phyloP scores from a whole-genome alignment of 2,329 filamentous ascomycete species.

The Claviceps humidiphila region DNA sequence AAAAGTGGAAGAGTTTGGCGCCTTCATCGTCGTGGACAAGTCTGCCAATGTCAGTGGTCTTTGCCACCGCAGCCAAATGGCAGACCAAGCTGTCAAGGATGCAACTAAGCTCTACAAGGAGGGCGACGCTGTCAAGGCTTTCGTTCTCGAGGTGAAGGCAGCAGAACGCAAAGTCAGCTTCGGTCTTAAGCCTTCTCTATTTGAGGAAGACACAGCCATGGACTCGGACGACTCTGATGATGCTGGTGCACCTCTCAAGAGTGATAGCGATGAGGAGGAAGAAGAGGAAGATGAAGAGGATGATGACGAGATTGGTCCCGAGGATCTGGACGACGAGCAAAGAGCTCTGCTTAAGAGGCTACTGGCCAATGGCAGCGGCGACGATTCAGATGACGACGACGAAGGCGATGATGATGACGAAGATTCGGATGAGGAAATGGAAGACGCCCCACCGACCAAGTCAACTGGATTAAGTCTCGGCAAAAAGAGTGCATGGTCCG shows the following conservation, averaged over 20 bases:
- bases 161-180: conserved; percentile 73
- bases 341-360: conserved; percentile 25
- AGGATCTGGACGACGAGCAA: conserved; percentile 27
- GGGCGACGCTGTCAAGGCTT: conserved; percentile 87
- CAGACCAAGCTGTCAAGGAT: conserved; percentile 68
- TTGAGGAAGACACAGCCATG: conserved; percentile 47
- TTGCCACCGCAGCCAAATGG: conserved; percentile 86
- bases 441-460: conserved; percentile 24
- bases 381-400: conserved; percentile 24
- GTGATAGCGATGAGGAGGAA: conserved; percentile 33
- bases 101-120: conserved; percentile 81
- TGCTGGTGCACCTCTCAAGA: conserved; percentile 31
- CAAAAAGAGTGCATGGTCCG: conserved; percentile 84
- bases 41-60: conserved; percentile 83
- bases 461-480: conserved; percentile 29
- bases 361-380: conserved; percentile 32
- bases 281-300: conserved; percentile 28
- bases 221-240: conserved; percentile 34
- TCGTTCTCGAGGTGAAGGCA: conserved; percentile 64
- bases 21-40: conserved; percentile 81
- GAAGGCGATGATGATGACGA: conserved; percentile 25
- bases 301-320: conserved; percentile 30
- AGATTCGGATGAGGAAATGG: conserved; percentile 28
- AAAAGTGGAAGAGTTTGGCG: conserved; percentile 89
- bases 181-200: conserved; percentile 85